Conservation (phyloP, 805 yeast genomes). For the Kuraishia piskuri region DNA sequence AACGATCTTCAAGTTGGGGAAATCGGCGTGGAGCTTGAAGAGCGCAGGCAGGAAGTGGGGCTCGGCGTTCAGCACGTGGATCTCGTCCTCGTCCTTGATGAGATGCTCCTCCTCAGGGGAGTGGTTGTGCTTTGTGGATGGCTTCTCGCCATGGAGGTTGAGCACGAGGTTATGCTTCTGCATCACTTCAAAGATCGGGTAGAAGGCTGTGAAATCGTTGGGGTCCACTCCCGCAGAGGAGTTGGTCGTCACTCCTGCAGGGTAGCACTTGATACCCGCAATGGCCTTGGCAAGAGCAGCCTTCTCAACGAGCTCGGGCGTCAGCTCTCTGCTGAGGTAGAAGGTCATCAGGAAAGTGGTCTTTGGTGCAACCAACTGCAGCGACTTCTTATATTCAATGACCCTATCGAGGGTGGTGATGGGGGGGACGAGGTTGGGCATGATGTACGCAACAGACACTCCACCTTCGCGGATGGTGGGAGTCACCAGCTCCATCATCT, state of each 20-base stretch:
- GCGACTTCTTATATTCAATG: constrained; percentile 52
- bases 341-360: constrained; percentile 91
- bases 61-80: constrained; percentile 92
- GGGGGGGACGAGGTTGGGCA: constrained; percentile 97
- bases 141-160: constrained; percentile 94
- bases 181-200: constrained; percentile 87
- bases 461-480: constrained; percentile 93
- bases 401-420: constrained; percentile 70
- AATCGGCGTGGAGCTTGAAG: constrained; percentile 63
- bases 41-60: constrained; percentile 87
- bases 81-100: constrained; percentile 38
- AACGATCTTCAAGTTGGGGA: constrained; percentile 80
- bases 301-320: constrained; percentile 75
- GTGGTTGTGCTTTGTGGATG: constrained; percentile 33
- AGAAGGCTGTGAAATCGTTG: constrained; percentile 80
- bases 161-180: constrained; percentile 68
- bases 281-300: constrained; percentile 68
- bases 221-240: constrained; percentile 89
- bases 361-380: constrained; percentile 62
- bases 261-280: constrained; percentile 91
- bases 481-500: constrained; percentile 84
- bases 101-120: constrained; percentile 19
- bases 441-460: constrained; percentile 79
- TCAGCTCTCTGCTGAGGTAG: constrained; percentile 67
- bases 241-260: constrained; percentile 99